These are phyloP conservation scores for Ormosia emarginata DNA, from an alignment of 306 rosid genomes.

Conservation along the genomic window DNA sequence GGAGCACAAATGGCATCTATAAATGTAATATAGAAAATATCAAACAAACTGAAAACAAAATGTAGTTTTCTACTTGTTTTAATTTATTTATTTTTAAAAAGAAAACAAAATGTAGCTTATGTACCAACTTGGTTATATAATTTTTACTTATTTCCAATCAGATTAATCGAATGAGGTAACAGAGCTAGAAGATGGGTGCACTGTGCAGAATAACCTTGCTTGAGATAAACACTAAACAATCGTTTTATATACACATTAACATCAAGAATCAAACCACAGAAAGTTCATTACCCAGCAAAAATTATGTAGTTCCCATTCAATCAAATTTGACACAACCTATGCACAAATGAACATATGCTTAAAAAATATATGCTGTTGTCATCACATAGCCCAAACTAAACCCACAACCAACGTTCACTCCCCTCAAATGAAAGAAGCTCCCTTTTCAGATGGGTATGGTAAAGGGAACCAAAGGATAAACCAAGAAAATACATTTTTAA, in stretches of 20 bases:
- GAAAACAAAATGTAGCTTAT: neutral
- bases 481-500: neutral
- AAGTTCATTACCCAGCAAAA: neutral
- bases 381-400: constrained; percentile 11
- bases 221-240: neutral
- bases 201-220: neutral
- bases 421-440: neutral
- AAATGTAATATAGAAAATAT: neutral
- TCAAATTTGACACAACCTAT: neutral
- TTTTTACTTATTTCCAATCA: neutral
- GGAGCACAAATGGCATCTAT: neutral
- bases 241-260: neutral
- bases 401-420: constrained; percentile 2
- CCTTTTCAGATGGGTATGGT: neutral
- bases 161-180: neutral
- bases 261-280: neutral
- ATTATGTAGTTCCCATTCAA: neutral
- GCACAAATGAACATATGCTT: neutral
- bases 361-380: neutral
- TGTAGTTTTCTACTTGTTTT: neutral
- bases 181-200: neutral
- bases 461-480: neutral
- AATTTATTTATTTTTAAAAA: neutral
- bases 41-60: neutral
- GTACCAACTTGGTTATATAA: neutral